Percentiles rank a stretch among this genome's conserved stretches.
Evolutionary conservation across 2,329 filamentous ascomycete genomes (phyloP).

Genomic region (Pestalotiopsis sp.): DNA sequence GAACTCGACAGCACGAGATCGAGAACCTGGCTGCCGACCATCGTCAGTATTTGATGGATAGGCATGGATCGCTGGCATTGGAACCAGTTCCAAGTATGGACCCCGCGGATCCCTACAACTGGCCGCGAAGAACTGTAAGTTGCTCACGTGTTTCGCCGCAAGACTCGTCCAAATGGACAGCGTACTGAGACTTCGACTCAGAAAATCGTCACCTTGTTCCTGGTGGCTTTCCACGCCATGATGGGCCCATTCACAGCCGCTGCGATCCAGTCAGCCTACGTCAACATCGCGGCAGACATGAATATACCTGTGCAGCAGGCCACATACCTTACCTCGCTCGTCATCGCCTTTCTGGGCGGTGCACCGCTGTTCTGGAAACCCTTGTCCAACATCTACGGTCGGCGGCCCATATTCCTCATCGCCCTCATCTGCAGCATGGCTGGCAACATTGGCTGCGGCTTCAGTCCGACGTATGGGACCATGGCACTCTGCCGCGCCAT

Average conservation of each 20-base stretch:
- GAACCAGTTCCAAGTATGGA: conserved; percentile 54
- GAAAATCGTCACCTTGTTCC: conserved; percentile 54
- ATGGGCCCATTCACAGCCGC: conserved; percentile 60
- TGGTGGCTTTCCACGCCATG: conserved; percentile 60
- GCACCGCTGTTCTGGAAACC: conserved; percentile 61
- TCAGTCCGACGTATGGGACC: conserved; percentile 48
- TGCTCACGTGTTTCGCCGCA: neutral
- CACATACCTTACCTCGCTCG: conserved; percentile 58
- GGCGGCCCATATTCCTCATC: conserved; percentile 56
- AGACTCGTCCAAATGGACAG: neutral
- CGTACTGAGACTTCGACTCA: conserved; percentile 23
- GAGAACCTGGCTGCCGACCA: conserved; percentile 43
- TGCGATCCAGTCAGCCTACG: conserved; percentile 57
- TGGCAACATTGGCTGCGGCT: conserved; percentile 57
- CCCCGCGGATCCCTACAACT: conserved; percentile 59
- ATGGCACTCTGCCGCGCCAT: conserved; percentile 57
- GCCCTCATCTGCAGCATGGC: conserved; percentile 49
- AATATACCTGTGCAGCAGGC: conserved; percentile 48
- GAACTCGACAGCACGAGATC: neutral
- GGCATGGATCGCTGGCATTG: conserved; percentile 57
- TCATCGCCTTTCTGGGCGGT: conserved; percentile 56
- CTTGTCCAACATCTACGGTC: conserved; percentile 54
- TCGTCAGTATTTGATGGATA: conserved; percentile 50
- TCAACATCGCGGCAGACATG: conserved; percentile 54
- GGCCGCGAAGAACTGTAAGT: conserved; percentile 51